Percentiles rank a stretch among this genome's conserved stretches.
Conservation (phyloP, 2,329 filamentous ascomycete genomes). For the Aciculosporium take region DNA sequence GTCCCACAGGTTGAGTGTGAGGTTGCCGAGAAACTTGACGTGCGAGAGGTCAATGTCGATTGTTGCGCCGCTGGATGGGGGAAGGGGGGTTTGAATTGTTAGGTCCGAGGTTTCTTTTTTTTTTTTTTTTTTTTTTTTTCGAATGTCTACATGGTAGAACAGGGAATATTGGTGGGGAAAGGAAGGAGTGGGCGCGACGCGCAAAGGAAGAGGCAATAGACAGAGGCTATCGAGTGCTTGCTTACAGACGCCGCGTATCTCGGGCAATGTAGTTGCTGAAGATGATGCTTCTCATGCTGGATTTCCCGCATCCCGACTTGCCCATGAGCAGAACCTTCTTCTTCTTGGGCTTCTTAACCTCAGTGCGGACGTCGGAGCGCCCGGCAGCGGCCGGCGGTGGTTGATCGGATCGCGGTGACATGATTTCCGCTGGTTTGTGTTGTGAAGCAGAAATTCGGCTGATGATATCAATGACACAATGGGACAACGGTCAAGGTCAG, state of each 20-base stretch:
- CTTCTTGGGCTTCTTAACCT: conserved; percentile 60
- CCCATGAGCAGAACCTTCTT: conserved; percentile 85
- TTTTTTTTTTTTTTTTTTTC: not conserved
- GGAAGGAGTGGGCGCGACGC: not conserved
- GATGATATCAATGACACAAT: no score
- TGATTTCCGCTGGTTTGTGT: not conserved
- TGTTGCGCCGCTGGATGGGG: conserved; percentile 54
- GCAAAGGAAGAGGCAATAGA: no score
- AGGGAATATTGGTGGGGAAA: no score
- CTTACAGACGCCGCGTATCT: conserved; percentile 70
- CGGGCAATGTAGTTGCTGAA: conserved; percentile 98
- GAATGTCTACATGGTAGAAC: no score
- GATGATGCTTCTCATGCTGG: conserved; percentile 96
- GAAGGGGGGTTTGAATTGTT: no score
- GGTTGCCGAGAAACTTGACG: conserved; percentile 95
- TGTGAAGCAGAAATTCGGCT: no score
- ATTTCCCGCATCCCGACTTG: conserved; percentile 94
- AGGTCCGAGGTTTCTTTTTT: no score
- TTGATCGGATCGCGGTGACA: conserved; percentile 6
- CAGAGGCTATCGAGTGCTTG: conserved; percentile 15
- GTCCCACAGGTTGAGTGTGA: conserved; percentile 96
- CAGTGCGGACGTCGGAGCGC: conserved; percentile 25
- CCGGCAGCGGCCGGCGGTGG: conserved; percentile 1
- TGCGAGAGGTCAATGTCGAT: conserved; percentile 98
- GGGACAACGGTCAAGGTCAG: no score